Conservation (phyloP, 371 early-diverging fungal species). For the Catenaria anguillulae region DNA sequence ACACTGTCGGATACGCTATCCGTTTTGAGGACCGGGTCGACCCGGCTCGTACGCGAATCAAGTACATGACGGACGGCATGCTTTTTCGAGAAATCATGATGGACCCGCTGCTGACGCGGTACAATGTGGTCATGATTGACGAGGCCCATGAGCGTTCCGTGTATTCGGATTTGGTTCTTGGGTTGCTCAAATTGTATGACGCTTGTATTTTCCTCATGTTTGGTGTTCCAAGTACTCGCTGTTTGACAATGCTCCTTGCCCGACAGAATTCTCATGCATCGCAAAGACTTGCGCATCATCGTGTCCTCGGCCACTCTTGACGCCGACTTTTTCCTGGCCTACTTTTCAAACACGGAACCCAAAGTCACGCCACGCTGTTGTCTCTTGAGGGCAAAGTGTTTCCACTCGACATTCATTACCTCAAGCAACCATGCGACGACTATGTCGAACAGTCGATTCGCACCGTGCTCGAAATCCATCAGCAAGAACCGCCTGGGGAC, state of each 20-base stretch:
- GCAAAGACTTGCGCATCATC: conserved; percentile 45
- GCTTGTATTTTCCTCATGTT: background rate
- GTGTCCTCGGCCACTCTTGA: conserved; percentile 79
- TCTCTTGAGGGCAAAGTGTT: conserved; percentile 55
- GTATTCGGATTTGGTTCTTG: conserved; percentile 67
- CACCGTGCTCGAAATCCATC: conserved; percentile 49
- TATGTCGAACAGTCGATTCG: conserved; percentile 46
- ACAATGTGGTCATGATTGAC: conserved; percentile 41
- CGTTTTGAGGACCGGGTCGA: conserved; percentile 35
- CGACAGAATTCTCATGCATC: conserved; percentile 21
- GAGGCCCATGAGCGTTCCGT: conserved; percentile 74
- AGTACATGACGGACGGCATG: conserved; percentile 97
- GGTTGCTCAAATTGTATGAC: conserved; percentile 29
- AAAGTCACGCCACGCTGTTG: conserved; percentile 35
- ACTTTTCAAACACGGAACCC: conserved; percentile 37
- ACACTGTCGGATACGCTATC: conserved; percentile 69
- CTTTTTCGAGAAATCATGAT: conserved; percentile 90
- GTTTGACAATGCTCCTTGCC: conserved; percentile 24
- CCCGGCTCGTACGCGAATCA: conserved; percentile 20
- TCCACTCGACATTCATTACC: conserved; percentile 38
- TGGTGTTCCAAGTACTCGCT: no score
- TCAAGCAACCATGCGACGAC: conserved; percentile 33
- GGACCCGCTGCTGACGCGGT: conserved; percentile 8
- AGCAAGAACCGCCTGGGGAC: conserved; percentile 69
- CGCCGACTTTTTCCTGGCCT: conserved; percentile 39